phyloP scores from a whole-genome alignment of 768 basidiomycete species.

The Amanita pallidorosea region DNA sequence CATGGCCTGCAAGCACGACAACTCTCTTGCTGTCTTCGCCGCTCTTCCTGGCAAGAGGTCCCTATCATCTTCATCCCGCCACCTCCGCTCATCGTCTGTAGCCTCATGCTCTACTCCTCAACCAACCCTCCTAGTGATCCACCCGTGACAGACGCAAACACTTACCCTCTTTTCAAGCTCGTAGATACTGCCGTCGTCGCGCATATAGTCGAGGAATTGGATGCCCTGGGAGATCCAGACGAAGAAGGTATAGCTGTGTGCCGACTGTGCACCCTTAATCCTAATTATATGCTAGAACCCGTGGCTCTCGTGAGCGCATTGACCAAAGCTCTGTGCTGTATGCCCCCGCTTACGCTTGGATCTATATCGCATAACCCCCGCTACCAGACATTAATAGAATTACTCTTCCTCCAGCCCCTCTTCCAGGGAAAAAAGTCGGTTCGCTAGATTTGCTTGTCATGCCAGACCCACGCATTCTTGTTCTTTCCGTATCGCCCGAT shows the following conservation, averaged over 20 bases:
- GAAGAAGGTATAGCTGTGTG: constrained; percentile 35
- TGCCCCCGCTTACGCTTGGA: constrained; percentile 12
- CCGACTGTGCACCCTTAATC: constrained; percentile 7
- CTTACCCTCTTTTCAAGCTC: constrained; percentile 74
- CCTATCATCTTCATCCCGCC: neutral
- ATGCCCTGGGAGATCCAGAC: constrained; percentile 32
- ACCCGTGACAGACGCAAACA: constrained; percentile 55
- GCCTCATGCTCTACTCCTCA: constrained; percentile 72
- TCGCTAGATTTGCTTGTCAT: constrained; percentile 20
- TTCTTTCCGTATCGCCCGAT: constrained; percentile 90
- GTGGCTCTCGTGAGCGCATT: constrained; percentile 79
- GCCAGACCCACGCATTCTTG: constrained; percentile 33
- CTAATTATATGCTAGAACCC: constrained; percentile 28
- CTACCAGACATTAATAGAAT: constrained; percentile 30
- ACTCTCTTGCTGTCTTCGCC: constrained; percentile 85
- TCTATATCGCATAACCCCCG: constrained; percentile 1
- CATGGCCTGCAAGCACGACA: constrained; percentile 84
- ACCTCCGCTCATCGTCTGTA: constrained; percentile 16
- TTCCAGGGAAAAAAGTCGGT: constrained; percentile 16
- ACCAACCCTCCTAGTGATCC: constrained; percentile 30
- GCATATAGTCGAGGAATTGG: constrained; percentile 54
- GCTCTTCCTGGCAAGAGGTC: constrained; percentile 81
- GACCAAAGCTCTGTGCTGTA: constrained; percentile 90
- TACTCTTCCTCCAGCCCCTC: constrained; percentile 18
- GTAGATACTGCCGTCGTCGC: constrained; percentile 59